phyloP scores from a whole-genome alignment of 2,329 filamentous ascomycete species.

The Colletotrichum godetiae region DNA sequence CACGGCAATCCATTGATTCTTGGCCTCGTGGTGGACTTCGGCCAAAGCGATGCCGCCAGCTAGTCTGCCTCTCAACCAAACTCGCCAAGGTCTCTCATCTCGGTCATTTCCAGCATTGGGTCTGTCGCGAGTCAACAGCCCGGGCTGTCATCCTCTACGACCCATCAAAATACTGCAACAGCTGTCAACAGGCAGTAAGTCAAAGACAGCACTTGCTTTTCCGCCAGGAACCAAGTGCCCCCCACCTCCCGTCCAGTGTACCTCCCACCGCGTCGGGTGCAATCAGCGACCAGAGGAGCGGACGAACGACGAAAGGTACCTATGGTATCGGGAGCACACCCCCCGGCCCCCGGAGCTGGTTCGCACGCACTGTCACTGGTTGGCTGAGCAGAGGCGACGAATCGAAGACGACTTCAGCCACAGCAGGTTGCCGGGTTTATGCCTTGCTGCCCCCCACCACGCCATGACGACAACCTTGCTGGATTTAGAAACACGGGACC shows the following conservation, averaged over 20 bases:
- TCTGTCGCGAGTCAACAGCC: constrained; percentile 17
- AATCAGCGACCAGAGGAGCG: not conserved
- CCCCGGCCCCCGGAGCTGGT: not conserved
- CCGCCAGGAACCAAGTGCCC: not conserved
- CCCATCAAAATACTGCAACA: not conserved
- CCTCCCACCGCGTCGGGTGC: not conserved
- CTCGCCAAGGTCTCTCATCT: constrained; percentile 24
- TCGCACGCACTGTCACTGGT: constrained; percentile 16
- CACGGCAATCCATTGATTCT: not conserved
- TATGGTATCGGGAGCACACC: not conserved
- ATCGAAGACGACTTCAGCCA: constrained; percentile 23
- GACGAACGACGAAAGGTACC: not conserved
- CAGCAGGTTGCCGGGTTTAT: not conserved
- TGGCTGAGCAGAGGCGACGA: constrained; percentile 21
- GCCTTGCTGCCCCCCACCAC: constrained; percentile 12
- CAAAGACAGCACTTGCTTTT: constrained; percentile 2
- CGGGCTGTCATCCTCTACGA: not conserved
- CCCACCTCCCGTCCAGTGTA: constrained; percentile 2
- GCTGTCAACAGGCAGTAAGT: not conserved
- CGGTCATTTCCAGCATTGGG: constrained; percentile 19
- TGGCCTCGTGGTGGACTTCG: not conserved
- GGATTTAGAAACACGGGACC: constrained; percentile 28
- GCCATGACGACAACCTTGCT: constrained; percentile 33
- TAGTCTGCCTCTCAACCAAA: not conserved
- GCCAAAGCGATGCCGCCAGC: not conserved